Evolutionary conservation across 495 filamentous ascomycete genomes (phyloP), one percentile per base, ranked within the genome.

Genomic region (Penicillium canescens): DNA sequence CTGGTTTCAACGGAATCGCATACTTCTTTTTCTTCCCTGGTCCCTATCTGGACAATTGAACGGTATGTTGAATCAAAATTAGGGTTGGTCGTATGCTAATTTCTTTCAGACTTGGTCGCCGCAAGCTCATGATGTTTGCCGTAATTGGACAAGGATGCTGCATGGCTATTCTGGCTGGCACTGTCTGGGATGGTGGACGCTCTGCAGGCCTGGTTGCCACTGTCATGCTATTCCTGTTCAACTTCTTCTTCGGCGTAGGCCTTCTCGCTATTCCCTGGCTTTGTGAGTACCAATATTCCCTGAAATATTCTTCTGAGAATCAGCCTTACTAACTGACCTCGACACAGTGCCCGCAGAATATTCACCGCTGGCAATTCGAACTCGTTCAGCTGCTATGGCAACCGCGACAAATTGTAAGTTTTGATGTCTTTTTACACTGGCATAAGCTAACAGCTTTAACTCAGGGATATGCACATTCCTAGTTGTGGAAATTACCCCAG

Each of bases 1-100:
- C 75, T 5, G 76, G 73, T 5, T 75, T 75, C 56, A 80, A 78
- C 54, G 74, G 72, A 3, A 65, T 78, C 11, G 68, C 67, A 4
- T 79, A 79, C 52, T 75, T 79, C 36, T 49, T 81, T 81, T 21
- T 75, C 78, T 35, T 70, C 75, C 1, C 51, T 77, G 21, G 65
- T 81, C 14, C 80, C 76, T 10, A 77, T 82, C 18, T 78, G 76
- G 42, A 72, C 77, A 23, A 79, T 85, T 49, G 77, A 80, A 54
- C 60, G 67, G 64, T 70, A 62, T 36, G 52, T 26, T n/a, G 21
- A 28, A n/a, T 3, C 7, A 31, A 3, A 33, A 16, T 14, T 11
- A 1, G 42, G 42, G 13, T 37, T 13, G 10, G 1, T 31, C 12
- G 18, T 37, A 28, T 40, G 35, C 56, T 60, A 56, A 63, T 34